phyloP scores from a whole-genome alignment of 1,284 basidiomycete species.

The Bjerkandera adusta region DNA sequence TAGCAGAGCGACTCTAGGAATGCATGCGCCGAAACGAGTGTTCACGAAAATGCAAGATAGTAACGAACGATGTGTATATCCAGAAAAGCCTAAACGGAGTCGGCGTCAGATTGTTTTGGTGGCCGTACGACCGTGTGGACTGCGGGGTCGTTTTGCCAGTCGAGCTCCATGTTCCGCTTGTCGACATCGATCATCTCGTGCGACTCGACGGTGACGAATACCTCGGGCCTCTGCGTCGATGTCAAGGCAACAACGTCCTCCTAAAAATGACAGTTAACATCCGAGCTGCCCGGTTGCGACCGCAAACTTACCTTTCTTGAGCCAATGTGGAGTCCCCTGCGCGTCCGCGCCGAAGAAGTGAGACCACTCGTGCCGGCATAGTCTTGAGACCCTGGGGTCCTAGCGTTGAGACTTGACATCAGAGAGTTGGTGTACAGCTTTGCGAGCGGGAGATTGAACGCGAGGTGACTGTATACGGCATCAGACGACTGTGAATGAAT shows the following conservation, averaged over 20 bases:
- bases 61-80: no score
- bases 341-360: background rate
- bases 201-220: conserved; percentile 2
- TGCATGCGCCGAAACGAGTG: no score
- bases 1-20: no score
- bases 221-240: background rate
- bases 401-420: conserved; percentile 40
- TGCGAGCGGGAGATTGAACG: conserved; percentile 40
- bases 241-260: background rate
- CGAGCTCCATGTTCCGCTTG: no score
- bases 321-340: background rate
- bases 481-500: background rate
- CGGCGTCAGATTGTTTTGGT: no score
- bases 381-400: no score
- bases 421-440: conserved; percentile 44
- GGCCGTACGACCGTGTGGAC: no score
- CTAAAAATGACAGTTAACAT: background rate
- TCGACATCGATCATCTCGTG: conserved; percentile 4
- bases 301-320: background rate
- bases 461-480: conserved; percentile 34
- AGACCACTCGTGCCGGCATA: conserved; percentile 20
- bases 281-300: background rate
- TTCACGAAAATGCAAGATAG: no score
- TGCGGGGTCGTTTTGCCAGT: no score
- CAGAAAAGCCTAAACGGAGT: no score